A percentile compares a stretch with the other conserved stretches of the same genome.
phyloP scores from a whole-genome alignment of 2,329 filamentous ascomycete species.

The Fusarium albosuccineum region DNA sequence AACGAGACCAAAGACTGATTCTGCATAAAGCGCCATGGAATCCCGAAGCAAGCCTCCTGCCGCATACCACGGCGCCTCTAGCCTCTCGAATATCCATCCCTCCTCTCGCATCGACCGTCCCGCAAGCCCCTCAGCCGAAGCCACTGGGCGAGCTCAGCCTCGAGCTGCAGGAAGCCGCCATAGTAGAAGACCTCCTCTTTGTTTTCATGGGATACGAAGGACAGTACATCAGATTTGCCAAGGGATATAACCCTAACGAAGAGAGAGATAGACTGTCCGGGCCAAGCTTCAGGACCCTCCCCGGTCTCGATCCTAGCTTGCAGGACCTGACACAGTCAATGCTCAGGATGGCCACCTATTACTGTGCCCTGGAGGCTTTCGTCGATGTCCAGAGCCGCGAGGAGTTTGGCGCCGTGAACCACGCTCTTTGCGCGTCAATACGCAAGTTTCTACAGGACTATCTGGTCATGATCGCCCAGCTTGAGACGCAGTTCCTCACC shows the following conservation, averaged over 20 bases:
- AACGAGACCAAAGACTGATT: conserved; percentile 35
- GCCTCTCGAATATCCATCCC: conserved; percentile 74
- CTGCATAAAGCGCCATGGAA: conserved; percentile 72
- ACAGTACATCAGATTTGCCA: conserved; percentile 92
- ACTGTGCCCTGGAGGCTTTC: conserved; percentile 90
- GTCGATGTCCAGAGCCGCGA: conserved; percentile 94
- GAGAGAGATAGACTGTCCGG: conserved; percentile 91
- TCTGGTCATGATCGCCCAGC: conserved; percentile 88
- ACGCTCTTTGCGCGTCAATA: conserved; percentile 95
- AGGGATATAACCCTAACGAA: conserved; percentile 83
- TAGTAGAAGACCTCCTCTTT: conserved; percentile 91
- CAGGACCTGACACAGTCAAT: conserved; percentile 89
- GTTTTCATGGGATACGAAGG: conserved; percentile 99
- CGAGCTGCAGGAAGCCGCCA: conserved; percentile 85
- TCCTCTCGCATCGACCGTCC: conserved; percentile 82
- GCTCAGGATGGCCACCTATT: conserved; percentile 94
- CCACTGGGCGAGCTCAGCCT: conserved; percentile 80
- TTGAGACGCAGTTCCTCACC: conserved; percentile 92
- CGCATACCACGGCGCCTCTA: conserved; percentile 77
- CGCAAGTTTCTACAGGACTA: conserved; percentile 94
- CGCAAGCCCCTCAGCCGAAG: conserved; percentile 76
- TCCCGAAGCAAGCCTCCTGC: conserved; percentile 80
- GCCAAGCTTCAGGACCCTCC: conserved; percentile 81
- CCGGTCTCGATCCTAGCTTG: conserved; percentile 90
- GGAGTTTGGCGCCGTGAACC: conserved; percentile 94